phyloP scores from a whole-genome alignment of 75 land plant genomes.

The Selaginella tamariscina region DNA sequence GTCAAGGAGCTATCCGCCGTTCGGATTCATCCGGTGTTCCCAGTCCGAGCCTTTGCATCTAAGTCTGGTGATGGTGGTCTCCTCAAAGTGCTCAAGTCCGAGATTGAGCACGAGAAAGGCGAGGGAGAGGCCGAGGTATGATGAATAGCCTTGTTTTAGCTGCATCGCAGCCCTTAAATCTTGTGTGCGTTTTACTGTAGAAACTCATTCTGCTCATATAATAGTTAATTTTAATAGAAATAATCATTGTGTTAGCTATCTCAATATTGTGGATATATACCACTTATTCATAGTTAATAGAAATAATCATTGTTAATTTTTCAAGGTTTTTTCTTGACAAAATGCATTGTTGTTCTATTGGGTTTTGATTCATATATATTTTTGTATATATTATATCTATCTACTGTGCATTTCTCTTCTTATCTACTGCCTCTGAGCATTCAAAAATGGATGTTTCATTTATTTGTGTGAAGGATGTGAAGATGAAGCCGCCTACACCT shows the following conservation, averaged over 20 bases:
- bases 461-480: slow-evolving; percentile 18
- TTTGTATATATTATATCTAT: not conserved
- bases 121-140: slow-evolving; percentile 12
- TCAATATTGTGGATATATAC: not conserved
- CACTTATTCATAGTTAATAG: not conserved
- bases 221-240: not conserved
- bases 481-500: slow-evolving; percentile 31
- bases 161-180: not conserved
- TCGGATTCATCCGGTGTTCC: not conserved
- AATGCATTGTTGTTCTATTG: not conserved
- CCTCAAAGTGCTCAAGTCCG: slow-evolving; percentile 19
- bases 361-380: not conserved
- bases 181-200: not conserved
- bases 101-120: slow-evolving; percentile 22
- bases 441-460: no score
- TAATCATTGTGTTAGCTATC: not conserved
- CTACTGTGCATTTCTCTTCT: not conserved
- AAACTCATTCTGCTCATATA: not conserved
- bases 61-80: slow-evolving; percentile 13
- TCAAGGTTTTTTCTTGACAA: not conserved
- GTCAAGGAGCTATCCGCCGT: not conserved
- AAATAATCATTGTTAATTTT: not conserved
- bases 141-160: slow-evolving; percentile 1
- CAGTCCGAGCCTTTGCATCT: not conserved
- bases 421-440: slow-evolving; percentile 4